These are phyloP conservation scores for Globisporangium cederbergense DNA, from an alignment of 352 stramenopile genomes.

Conservation along the genomic window DNA sequence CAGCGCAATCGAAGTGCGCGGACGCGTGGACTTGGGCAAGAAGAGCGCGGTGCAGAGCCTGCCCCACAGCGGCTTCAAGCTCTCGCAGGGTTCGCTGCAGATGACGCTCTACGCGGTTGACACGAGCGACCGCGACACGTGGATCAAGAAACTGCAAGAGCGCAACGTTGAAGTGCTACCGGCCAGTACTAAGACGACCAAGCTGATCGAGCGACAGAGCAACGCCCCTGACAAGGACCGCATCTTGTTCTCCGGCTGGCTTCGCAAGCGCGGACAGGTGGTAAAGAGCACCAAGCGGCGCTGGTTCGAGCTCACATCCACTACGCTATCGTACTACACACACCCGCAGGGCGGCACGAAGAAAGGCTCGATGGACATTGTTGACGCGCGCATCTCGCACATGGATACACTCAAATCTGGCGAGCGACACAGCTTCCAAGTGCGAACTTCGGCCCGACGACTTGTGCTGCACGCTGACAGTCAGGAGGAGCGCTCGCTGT, in stretches of 20 bases:
- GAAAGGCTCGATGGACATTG: constrained; percentile 71
- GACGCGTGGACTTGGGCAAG: constrained; percentile 64
- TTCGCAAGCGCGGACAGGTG: constrained; percentile 80
- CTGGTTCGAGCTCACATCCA: constrained; percentile 78
- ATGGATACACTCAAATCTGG: constrained; percentile 81
- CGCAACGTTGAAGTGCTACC: constrained; percentile 62
- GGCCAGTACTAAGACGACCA: constrained; percentile 46
- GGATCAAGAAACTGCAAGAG: constrained; percentile 80
- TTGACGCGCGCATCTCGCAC: constrained; percentile 44
- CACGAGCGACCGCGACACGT: constrained; percentile 73
- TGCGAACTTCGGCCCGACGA: constrained; percentile 51
- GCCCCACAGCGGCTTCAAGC: constrained; percentile 72
- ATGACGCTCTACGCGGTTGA: constrained; percentile 82
- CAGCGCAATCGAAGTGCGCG: constrained; percentile 71
- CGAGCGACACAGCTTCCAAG: constrained; percentile 78
- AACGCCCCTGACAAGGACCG: constrained; percentile 44
- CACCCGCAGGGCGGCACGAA: constrained; percentile 69
- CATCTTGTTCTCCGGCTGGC: constrained; percentile 75
- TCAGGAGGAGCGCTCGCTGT: constrained; percentile 80
- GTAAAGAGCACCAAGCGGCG: constrained; percentile 85
- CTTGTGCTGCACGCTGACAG: constrained; percentile 81
- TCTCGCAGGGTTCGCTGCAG: constrained; percentile 65
- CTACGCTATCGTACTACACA: constrained; percentile 72
- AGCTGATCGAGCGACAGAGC: constrained; percentile 55
- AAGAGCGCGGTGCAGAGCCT: constrained; percentile 64